Percentiles rank a stretch among this genome's conserved stretches.
Evolutionary conservation across 768 basidiomycete species (phyloP).

Genomic region (Tulasnella sp.): DNA sequence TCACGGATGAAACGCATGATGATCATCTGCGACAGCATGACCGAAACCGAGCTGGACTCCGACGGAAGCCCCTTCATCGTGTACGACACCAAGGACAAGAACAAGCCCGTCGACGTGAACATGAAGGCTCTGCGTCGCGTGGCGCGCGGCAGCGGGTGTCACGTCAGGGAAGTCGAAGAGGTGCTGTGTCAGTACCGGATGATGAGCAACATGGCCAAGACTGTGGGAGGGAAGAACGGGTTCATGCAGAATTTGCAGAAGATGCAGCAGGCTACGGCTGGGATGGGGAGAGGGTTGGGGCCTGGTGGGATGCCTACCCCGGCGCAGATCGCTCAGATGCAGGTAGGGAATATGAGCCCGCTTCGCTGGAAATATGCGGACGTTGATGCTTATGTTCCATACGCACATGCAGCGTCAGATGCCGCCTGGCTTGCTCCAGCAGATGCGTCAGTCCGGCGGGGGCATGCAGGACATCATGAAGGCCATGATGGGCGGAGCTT

Average conservation of each 20-base stretch:
- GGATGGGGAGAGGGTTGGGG: conserved; percentile 67
- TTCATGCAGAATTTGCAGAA: conserved; percentile 91
- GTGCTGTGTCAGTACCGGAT: conserved; percentile 92
- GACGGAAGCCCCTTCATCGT: conserved; percentile 84
- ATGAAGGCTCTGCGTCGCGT: conserved; percentile 80
- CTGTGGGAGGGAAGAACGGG: conserved; percentile 95
- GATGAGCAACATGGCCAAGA: conserved; percentile 99
- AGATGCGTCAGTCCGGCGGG: conserved; percentile 81
- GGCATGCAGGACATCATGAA: conserved; percentile 96
- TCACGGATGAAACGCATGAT: conserved; percentile 94
- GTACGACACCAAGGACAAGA: conserved; percentile 38
- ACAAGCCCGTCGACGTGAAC: conserved; percentile 74
- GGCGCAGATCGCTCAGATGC: conserved; percentile 91
- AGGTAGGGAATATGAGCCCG: conserved; percentile 49
- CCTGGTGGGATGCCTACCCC: conserved; percentile 86
- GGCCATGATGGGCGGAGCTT: conserved; percentile 91
- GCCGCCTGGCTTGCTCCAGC: conserved; percentile 92
- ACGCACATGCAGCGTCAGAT: conserved; percentile 65
- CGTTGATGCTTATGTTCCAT: not conserved
- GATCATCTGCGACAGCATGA: conserved; percentile 98
- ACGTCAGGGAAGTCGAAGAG: conserved; percentile 97
- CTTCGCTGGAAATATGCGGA: not conserved
- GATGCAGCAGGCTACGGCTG: conserved; percentile 82
- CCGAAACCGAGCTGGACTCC: conserved; percentile 85
- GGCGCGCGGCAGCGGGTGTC: conserved; percentile 89